Conservation (phyloP, 208 protist species). For the Wallacemonas sp. region DNA sequence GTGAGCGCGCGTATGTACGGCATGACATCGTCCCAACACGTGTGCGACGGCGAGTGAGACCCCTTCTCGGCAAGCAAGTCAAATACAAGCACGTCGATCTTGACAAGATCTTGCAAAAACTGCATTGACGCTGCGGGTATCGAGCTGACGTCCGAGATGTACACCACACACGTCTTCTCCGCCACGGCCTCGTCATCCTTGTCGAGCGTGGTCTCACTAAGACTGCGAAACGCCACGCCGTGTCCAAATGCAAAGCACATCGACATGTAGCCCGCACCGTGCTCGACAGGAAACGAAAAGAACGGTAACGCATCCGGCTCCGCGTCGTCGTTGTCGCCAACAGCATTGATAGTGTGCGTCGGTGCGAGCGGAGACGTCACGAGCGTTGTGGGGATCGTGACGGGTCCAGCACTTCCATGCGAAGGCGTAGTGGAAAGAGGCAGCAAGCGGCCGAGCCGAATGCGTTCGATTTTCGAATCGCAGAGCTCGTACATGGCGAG, state of each 20-base stretch:
- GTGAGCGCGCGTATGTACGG: slow-evolving; percentile 43
- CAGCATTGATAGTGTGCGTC: background rate
- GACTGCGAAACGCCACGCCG: slow-evolving; percentile 62
- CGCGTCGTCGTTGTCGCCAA: background rate
- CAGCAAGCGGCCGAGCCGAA: background rate
- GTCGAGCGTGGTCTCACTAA: background rate
- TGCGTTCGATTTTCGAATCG: background rate
- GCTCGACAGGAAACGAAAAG: slow-evolving; percentile 78
- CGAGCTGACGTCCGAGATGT: slow-evolving; percentile 81
- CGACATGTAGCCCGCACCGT: slow-evolving; percentile 75
- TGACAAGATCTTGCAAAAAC: slow-evolving; percentile 74
- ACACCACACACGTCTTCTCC: slow-evolving; percentile 61
- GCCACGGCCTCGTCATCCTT: background rate
- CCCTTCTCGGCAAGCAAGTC: slow-evolving; percentile 68
- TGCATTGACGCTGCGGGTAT: slow-evolving; percentile 44
- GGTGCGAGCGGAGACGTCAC: background rate
- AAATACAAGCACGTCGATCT: slow-evolving; percentile 83
- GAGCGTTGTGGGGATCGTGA: too few species aligned
- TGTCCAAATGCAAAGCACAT: slow-evolving; percentile 83
- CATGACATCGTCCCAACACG: slow-evolving; percentile 74
- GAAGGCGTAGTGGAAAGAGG: too few species aligned
- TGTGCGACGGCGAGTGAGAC: slow-evolving; percentile 50
- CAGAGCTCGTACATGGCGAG: background rate
- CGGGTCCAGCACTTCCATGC: too few species aligned
- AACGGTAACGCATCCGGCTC: slow-evolving; percentile 25